Conservation (phyloP, 805 yeast genomes). For the Ogataea paraovalis region DNA sequence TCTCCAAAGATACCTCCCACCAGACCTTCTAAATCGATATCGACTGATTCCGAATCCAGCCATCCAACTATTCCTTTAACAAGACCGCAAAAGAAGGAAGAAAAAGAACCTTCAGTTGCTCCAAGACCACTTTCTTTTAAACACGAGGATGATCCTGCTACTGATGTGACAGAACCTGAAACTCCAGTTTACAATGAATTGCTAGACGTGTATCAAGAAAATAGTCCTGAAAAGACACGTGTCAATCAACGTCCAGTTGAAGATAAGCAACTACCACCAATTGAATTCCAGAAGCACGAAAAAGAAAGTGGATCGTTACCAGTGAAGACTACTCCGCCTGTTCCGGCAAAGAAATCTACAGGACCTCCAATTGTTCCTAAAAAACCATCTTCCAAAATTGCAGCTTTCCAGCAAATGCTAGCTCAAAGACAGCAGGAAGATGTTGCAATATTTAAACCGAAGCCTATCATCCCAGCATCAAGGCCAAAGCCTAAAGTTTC, state of each 20-base stretch:
- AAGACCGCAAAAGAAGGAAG: neutral
- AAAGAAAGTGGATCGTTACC: too few species aligned
- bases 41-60: neutral
- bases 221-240: slow-evolving; percentile 15
- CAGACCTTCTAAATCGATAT: neutral
- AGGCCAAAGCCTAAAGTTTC: slow-evolving; percentile 12
- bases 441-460: slow-evolving; percentile 16
- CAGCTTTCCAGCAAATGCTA: slow-evolving; percentile 77
- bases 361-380: slow-evolving; percentile 70
- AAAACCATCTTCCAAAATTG: slow-evolving; percentile 72
- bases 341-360: slow-evolving; percentile 16
- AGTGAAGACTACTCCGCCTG: neutral
- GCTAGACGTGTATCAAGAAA: slow-evolving; percentile 18
- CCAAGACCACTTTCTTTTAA: neutral
- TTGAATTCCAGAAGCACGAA: neutral
- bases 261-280: neutral
- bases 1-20: slow-evolving; percentile 1
- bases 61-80: neutral
- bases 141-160: neutral
- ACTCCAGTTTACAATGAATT: slow-evolving; percentile 17
- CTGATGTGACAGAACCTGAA: slow-evolving; percentile 2
- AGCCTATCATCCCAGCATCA: slow-evolving; percentile 21
- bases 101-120: neutral
- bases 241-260: neutral
- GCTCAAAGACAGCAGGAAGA: slow-evolving; percentile 45